Percentiles rank a stretch among this genome's conserved stretches.
Conservation (phyloP, 2,329 filamentous ascomycete species). For the Exophiala sideris region DNA sequence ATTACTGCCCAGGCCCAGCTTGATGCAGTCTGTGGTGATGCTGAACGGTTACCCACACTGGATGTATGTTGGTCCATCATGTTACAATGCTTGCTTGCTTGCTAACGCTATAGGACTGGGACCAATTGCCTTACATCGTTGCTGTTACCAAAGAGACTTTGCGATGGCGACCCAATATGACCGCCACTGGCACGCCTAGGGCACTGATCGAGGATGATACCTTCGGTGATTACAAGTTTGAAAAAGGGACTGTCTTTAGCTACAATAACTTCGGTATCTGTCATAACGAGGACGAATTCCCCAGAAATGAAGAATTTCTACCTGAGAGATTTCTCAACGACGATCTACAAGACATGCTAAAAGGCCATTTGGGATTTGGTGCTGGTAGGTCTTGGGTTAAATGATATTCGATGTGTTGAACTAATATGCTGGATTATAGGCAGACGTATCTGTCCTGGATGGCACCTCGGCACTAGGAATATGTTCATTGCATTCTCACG, state of each 20-base stretch:
- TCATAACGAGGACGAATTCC: constrained; percentile 33
- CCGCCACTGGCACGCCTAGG: neutral
- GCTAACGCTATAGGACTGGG: constrained; percentile 23
- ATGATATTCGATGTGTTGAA: neutral
- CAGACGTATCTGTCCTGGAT: constrained; percentile 33
- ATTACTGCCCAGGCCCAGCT: constrained; percentile 7
- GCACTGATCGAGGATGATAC: constrained; percentile 20
- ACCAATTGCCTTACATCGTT: constrained; percentile 32
- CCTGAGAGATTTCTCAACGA: constrained; percentile 21
- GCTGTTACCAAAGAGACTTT: constrained; percentile 33
- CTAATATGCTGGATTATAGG: constrained; percentile 13
- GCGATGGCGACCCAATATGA: constrained; percentile 34
- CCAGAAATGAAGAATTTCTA: constrained; percentile 19
- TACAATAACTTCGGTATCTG: constrained; percentile 45
- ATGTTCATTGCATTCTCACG: constrained; percentile 30
- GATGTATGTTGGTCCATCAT: constrained; percentile 2
- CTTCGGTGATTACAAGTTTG: constrained; percentile 41
- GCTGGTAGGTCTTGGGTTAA: constrained; percentile 8
- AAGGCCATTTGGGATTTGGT: constrained; percentile 28
- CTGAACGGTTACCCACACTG: constrained; percentile 1
- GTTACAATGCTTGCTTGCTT: neutral
- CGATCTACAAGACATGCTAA: constrained; percentile 25
- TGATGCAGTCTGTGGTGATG: constrained; percentile 12
- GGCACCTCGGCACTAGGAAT: constrained; percentile 33
- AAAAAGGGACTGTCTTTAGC: constrained; percentile 35